Evolutionary conservation across 1,284 basidiomycete species (phyloP), one percentile per base, ranked within the genome.

Genomic region (Fomitopsis betulina): DNA sequence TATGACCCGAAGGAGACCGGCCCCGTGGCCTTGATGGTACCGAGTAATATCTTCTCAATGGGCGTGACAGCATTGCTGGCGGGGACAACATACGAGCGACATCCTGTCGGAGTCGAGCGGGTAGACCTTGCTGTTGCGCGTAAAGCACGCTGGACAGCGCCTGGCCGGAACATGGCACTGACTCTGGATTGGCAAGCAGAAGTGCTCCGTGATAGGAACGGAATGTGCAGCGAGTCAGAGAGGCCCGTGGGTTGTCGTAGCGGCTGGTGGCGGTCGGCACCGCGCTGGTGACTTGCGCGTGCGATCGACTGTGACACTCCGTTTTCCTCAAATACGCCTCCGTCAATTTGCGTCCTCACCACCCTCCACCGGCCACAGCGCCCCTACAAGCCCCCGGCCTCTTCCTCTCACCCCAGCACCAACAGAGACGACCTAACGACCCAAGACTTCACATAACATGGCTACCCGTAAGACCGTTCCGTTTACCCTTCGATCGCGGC

Each of bases 1-100:
- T 96, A 98, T 0, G 85, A 85, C 33, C 94, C 82, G 64, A 94
- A 84, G 0, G 93, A 84, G 57, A 97, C 79, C 0, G 95, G 94
- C 0, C 95, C 95, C 33, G 91, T 91, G 6, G 89, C 83, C 76
- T 84, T 89, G 72, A 91, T 85, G 19, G 80, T 83, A 67, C 89
- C 84, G 15, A 82, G 70, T 19, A 93, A 75, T 43, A 91, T 74
- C 64, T 83, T 83, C 62, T 89, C 86, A n/a, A 89, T 60, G 33
- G 62, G 56, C 1, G 65, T 65, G 3, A 54, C 23, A 5, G 51
- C 13, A 9, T 43, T n/a, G 13, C 58, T 43, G 19, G 56, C 21
- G 3, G 53, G 43, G 25, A 27, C 58, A 23, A 57, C 59, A 47
- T 61, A 61, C 17, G 40, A 32, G 42, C 62, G 38, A 21, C 40